Conservation (phyloP, 2,329 filamentous ascomycete genomes). For the Monosporascus cannonballus region DNA sequence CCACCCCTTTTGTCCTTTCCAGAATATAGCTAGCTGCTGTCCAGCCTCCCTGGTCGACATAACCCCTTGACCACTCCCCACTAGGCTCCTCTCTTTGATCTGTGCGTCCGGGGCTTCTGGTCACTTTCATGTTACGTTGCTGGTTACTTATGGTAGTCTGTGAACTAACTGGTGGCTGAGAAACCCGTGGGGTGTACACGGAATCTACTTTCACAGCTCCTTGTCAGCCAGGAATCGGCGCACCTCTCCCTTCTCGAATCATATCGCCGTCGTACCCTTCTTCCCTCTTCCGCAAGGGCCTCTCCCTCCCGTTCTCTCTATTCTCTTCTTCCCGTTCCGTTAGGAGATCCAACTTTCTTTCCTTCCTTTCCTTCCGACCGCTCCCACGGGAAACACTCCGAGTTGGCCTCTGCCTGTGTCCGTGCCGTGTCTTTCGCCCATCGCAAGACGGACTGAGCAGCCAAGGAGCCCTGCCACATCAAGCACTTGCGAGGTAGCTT, state of each 20-base stretch:
- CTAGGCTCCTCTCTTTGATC: background rate
- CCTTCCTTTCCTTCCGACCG: background rate
- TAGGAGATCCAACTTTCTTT: background rate
- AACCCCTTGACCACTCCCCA: background rate
- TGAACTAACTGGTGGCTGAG: background rate
- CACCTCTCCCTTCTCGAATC: background rate
- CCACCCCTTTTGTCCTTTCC: background rate
- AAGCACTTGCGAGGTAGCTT: background rate
- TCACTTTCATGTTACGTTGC: background rate
- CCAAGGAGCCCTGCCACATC: background rate
- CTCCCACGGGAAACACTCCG: background rate
- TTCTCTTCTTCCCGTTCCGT: background rate
- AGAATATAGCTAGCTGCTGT: background rate
- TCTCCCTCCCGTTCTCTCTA: background rate
- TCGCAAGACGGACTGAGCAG: slow-evolving; percentile 3
- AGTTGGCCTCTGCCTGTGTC: background rate
- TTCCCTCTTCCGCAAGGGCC: background rate
- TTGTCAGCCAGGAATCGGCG: background rate
- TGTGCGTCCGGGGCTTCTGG: background rate
- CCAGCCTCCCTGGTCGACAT: background rate
- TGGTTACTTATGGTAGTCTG: no score
- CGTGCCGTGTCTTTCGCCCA: background rate
- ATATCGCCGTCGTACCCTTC: background rate
- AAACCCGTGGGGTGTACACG: background rate
- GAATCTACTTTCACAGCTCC: background rate